Evolutionary conservation across 495 filamentous ascomycete genomes (phyloP).

Genomic region (Aspergillus hancockii): DNA sequence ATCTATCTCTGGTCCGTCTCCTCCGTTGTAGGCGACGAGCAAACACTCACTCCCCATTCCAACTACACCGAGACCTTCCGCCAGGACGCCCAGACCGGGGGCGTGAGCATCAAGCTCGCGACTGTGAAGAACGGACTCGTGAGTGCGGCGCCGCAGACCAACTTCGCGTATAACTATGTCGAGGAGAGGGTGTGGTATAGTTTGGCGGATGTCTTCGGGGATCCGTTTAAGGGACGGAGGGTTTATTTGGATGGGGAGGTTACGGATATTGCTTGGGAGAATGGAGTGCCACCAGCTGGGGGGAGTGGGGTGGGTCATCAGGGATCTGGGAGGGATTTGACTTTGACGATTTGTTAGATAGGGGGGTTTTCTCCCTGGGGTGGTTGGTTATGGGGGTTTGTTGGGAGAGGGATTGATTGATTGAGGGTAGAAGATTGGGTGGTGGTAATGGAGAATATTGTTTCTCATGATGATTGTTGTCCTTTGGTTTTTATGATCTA

Average conservation of each 20-base stretch:
- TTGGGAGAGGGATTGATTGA: neutral
- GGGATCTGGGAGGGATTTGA: conserved; percentile 33
- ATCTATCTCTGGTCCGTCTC: conserved; percentile 61
- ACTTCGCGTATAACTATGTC: conserved; percentile 57
- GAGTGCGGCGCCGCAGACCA: conserved; percentile 47
- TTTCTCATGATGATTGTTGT: too few relatives aligned
- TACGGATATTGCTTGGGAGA: conserved; percentile 46
- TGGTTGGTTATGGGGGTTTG: neutral
- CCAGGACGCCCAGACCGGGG: conserved; percentile 48
- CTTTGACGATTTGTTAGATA: conserved; percentile 34
- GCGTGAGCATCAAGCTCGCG: conserved; percentile 58
- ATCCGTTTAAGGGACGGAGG: conserved; percentile 50
- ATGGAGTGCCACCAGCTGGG: conserved; percentile 45
- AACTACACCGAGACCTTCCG: conserved; percentile 45
- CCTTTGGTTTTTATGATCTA: too few relatives aligned
- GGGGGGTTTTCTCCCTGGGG: conserved; percentile 5
- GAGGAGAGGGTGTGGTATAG: conserved; percentile 56
- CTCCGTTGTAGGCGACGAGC: conserved; percentile 30
- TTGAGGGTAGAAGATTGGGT: neutral
- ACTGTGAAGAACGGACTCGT: conserved; percentile 48
- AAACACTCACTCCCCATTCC: conserved; percentile 22
- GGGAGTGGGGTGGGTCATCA: conserved; percentile 51
- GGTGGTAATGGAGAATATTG: too few relatives aligned
- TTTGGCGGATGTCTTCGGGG: conserved; percentile 57
- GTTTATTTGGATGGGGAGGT: conserved; percentile 36